Conservation (phyloP, 495 filamentous ascomycete genomes). For the Cenococcum geophilum region DNA sequence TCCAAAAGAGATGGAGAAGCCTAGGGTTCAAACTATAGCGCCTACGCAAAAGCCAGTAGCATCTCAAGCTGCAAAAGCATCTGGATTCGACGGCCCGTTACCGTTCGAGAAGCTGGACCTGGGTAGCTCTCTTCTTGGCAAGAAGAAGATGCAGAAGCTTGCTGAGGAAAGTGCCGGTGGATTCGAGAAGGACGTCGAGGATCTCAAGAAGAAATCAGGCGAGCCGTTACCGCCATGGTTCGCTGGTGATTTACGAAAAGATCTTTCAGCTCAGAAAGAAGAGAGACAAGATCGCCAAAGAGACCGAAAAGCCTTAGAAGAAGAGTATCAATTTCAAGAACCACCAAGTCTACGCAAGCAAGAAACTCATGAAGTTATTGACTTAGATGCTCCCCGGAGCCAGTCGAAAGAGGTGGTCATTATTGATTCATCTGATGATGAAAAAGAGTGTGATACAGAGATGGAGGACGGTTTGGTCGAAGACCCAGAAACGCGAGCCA, state of each 20-base stretch:
- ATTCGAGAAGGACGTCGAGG: constrained; percentile 50
- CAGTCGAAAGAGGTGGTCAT: constrained; percentile 31
- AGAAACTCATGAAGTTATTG: constrained; percentile 31
- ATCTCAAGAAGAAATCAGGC: constrained; percentile 46
- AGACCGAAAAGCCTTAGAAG: constrained; percentile 24
- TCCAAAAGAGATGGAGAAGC: neutral
- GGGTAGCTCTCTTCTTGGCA: constrained; percentile 51
- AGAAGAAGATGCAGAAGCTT: constrained; percentile 41
- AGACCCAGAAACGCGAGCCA: constrained; percentile 36
- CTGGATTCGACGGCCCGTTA: constrained; percentile 69
- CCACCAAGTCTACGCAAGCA: constrained; percentile 41
- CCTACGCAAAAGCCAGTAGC: constrained; percentile 21
- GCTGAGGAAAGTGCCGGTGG: constrained; percentile 61
- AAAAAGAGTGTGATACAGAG: constrained; percentile 41
- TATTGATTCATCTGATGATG: constrained; percentile 42
- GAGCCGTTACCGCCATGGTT: constrained; percentile 86
- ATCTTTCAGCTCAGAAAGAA: constrained; percentile 35
- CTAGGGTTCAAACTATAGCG: neutral
- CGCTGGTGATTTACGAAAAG: constrained; percentile 41
- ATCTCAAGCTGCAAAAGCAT: constrained; percentile 37
- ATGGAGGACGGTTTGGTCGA: constrained; percentile 45
- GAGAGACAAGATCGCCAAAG: constrained; percentile 33
- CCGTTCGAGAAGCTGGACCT: constrained; percentile 85
- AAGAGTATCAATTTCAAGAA: constrained; percentile 37
- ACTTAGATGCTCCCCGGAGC: constrained; percentile 31